Conservation (phyloP, 495 filamentous ascomycete genomes). For the Aspergillus indologenus region DNA sequence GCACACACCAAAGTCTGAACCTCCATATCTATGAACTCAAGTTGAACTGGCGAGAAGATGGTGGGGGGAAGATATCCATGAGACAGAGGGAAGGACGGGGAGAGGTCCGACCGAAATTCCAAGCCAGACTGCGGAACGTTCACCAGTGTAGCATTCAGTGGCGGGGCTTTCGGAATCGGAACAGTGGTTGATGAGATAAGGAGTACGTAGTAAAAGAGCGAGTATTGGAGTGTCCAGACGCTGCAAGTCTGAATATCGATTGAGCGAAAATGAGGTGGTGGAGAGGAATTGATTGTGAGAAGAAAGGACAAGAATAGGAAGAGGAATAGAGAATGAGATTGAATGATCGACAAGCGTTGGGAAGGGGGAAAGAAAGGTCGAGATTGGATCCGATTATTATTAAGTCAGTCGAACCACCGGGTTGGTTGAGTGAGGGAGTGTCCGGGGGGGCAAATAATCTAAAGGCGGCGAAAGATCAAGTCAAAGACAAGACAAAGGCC, state of each 20-base stretch:
- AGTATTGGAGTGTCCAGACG: neutral
- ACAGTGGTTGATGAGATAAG: neutral
- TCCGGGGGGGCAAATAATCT: slow-evolving; percentile 1
- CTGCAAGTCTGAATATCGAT: neutral
- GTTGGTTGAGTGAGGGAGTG: neutral
- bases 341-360: neutral
- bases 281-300: no score
- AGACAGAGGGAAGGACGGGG: slow-evolving; percentile 11
- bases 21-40: slow-evolving; percentile 27
- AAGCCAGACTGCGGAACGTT: slow-evolving; percentile 4
- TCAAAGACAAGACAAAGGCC: no score
- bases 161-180: neutral
- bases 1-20: slow-evolving; percentile 29
- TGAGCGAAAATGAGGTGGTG: neutral
- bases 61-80: slow-evolving; percentile 26
- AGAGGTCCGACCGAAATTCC: slow-evolving; percentile 6
- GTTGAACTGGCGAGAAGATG: slow-evolving; percentile 12
- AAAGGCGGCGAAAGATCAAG: slow-evolving; percentile 2
- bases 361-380: neutral
- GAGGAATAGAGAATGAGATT: neutral
- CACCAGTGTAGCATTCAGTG: neutral
- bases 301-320: neutral
- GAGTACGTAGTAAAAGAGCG: neutral
- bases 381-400: slow-evolving; percentile 1
- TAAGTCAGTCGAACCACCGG: neutral